phyloP scores from a whole-genome alignment of 1,284 basidiomycete genomes.

The Cystobasidium sp. region DNA sequence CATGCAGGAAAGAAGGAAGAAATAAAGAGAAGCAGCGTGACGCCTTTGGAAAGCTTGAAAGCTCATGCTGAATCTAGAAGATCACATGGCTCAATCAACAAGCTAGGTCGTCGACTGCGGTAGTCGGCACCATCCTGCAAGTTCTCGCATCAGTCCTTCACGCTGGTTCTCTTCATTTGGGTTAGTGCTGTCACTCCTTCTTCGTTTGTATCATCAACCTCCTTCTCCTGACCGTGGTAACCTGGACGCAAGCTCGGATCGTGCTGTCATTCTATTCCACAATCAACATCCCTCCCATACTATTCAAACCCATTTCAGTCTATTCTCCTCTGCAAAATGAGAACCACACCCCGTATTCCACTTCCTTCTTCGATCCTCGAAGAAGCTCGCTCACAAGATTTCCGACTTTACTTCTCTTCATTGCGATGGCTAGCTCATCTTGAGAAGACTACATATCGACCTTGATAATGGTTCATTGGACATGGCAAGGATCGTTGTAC shows the following conservation, averaged over 20 bases:
- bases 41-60: slow-evolving; percentile 27
- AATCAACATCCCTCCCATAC: no score
- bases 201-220: no score
- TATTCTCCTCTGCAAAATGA: no score
- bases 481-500: neutral
- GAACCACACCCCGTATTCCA: no score
- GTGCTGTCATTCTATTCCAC: no score
- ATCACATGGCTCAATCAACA: neutral
- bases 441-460: neutral
- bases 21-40: neutral
- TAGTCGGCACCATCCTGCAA: neutral
- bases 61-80: slow-evolving; percentile 24
- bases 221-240: no score
- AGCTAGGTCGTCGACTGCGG: slow-evolving; percentile 7
- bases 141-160: neutral
- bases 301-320: no score
- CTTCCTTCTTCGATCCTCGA: no score
- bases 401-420: neutral
- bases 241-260: no score
- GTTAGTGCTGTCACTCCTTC: neutral
- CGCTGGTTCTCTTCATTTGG: neutral
- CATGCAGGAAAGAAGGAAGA: neutral
- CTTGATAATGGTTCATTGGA: neutral
- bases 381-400: neutral
- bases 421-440: neutral